These are phyloP conservation scores for Trifolium dubium DNA, from an alignment of 306 rosid species.

Conservation along the genomic window DNA sequence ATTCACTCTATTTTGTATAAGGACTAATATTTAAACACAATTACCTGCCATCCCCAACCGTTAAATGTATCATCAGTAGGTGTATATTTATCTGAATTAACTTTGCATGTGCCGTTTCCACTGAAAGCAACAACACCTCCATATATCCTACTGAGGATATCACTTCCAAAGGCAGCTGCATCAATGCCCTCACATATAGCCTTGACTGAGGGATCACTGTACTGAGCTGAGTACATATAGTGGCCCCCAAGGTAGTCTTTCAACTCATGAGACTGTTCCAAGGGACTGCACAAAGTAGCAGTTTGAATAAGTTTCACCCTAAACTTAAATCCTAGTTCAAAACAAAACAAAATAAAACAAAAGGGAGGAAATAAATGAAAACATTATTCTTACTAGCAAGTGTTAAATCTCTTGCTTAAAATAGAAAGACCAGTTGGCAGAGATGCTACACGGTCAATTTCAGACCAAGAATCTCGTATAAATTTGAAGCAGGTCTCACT, in stretches of 20 bases:
- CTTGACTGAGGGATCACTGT: fast-evolving
- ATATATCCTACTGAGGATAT: neutral
- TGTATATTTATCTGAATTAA: neutral
- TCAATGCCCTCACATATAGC: neutral
- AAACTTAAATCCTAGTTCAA: neutral
- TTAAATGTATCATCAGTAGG: neutral
- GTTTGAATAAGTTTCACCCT: neutral
- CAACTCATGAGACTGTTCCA: neutral
- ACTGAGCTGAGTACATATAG: neutral
- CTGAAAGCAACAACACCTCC: neutral
- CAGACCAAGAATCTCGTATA: neutral
- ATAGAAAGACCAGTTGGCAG: neutral
- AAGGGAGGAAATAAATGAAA: neutral
- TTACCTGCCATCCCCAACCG: neutral
- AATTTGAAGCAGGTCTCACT: slow-evolving; percentile 2
- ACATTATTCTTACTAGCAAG: neutral
- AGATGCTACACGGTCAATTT: neutral
- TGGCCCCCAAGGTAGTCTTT: fast-evolving
- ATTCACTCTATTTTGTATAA: neutral
- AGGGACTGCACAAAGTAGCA: neutral
- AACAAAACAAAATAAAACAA: neutral
- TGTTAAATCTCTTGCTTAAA: neutral
- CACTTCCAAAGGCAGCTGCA: slow-evolving; percentile 5
- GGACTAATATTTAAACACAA: neutral
- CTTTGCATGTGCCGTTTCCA: neutral